Evolutionary conservation across 768 basidiomycete genomes (phyloP).

Genomic region (Boletus vermiculosoides): DNA sequence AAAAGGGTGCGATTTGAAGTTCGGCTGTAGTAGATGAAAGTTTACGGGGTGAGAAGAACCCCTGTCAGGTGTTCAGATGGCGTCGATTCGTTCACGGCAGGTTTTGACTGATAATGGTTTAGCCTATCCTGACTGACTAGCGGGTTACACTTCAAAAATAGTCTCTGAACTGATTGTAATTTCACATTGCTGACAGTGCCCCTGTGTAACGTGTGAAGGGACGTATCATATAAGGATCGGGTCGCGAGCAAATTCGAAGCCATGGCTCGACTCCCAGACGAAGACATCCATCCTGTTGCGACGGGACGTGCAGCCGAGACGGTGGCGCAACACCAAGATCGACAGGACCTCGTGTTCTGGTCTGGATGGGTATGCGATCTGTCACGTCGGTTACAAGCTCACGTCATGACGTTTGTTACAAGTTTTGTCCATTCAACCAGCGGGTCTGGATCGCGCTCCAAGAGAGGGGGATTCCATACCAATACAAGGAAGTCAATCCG

Average conservation of each 20-base stretch:
- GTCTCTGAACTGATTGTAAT: no score
- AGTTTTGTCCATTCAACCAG: slow-evolving; percentile 61
- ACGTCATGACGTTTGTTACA: not conserved
- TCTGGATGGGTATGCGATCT: slow-evolving; percentile 50
- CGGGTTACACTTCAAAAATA: no score
- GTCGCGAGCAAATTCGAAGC: not conserved
- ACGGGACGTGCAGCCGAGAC: slow-evolving; percentile 54
- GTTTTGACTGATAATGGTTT: no score
- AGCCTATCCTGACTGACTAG: no score
- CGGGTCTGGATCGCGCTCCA: slow-evolving; percentile 67
- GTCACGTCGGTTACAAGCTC: not conserved
- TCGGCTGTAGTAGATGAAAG: no score
- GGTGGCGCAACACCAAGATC: slow-evolving; percentile 50
- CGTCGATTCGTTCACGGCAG: no score
- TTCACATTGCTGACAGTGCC: no score
- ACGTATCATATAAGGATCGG: not conserved
- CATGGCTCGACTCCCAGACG: slow-evolving; percentile 42
- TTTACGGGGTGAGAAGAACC: no score
- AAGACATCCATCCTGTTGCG: slow-evolving; percentile 54
- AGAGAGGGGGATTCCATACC: slow-evolving; percentile 64
- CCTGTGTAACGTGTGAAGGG: no score
- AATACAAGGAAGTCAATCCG: slow-evolving; percentile 66
- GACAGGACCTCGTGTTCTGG: slow-evolving; percentile 58
- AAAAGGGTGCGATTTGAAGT: no score
- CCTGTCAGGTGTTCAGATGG: no score